Base-by-base conservation (phyloP, 768 basidiomycete genomes). In the Rhodotorula sphaerocarpa region DNA sequence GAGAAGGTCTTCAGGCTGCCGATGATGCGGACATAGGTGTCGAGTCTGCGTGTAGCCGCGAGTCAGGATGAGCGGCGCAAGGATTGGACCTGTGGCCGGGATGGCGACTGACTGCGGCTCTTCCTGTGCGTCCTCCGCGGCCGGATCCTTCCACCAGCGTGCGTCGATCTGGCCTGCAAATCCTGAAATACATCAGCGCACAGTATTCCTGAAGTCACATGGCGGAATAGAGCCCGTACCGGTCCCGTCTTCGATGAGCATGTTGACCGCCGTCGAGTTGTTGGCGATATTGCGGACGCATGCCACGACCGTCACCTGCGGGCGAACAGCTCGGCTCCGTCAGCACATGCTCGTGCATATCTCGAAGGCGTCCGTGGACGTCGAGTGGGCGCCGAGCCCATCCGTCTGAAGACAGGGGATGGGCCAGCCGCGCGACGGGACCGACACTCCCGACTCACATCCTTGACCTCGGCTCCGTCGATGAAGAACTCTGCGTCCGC, bases 401-500 rank as follows among this genome's bases (percentile, higher is more conserved):
- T n/a, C n/a, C 39, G 39, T 39, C 39, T 39, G 39, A 6, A 42
- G n/a, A n/a, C n/a, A n/a, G n/a, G n/a, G n/a, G n/a, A n/a, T n/a
- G n/a, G n/a, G 27, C 14, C 34, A 21, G 30, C 48, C 31, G 21
- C 30, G 10, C 33, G 23, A 34, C 42, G 51, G 12, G 42, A 14
- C 11, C 34, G 55, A 33, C 30, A n/a, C n/a, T n/a, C 12, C 47
- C n/a, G 3, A 68, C 78, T 64, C 67, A 88, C 92, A 75, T 89
- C 88, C 51, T 86, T 86, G 61, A 91, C 79, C 65, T 91, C 87
- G 7, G 80, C 76, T 33, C 84, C 86, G 61, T 90, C 90, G 39
- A 97, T 79, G 62, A 79, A 79, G 84, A 90, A 95, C 61, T 92
- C 89, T 3, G 88, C 86, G 69, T 96, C 92, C 2, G 86, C 79